Evolutionary conservation across 192 early-diverging fungal species (phyloP), one percentile per base, ranked within the genome.

Genomic region (Borealophlyctis nickersoniae): DNA sequence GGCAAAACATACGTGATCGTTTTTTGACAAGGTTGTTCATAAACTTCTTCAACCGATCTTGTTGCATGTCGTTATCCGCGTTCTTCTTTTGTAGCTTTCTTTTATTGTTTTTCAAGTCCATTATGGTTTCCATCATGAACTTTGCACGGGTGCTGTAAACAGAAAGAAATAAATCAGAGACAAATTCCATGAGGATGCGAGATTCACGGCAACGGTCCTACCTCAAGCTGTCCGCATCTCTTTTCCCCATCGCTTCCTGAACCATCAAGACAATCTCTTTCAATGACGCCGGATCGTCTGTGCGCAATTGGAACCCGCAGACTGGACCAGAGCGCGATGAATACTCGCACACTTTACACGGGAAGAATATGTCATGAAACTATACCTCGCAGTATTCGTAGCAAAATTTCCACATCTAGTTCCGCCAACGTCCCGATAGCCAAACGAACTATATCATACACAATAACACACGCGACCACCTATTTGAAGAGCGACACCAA

Each of bases 91-190:
- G 87, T 71, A 90, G 79, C 62, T 90, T 88, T 31, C 73, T 71
- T 45, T 81, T 76, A 80, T 97, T 97, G 69, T 96, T 94, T 68
- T 95, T 96, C 26, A 99, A 72, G 57, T 92, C 89, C 36, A 85
- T 86, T 36, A 99, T 77, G n/a, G 88, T 94, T 71, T 99, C 96
- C 33, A 98, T 72, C 92, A 99, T 91, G 70, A 96, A 99, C 70
- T 89, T 90, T 53, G 86, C 82, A 49, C 96, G 86, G 33, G 75
- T 55, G 22, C 70, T 72, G 36, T 33, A 36, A 53, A 22, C 29
- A 22, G n/a, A n/a, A n/a, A n/a, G n/a, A n/a, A n/a, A n/a, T 3
- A 52, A 3, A 3, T 52, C 5, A 5, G n/a, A 4, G 51, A 26
- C 51, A 52, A 27, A 5, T 4, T 52, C 4, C 4, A 52, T 9